Evolutionary conservation across 495 filamentous ascomycete species (phyloP), one percentile per base, ranked within the genome.

Genomic region (Podospora comata): DNA sequence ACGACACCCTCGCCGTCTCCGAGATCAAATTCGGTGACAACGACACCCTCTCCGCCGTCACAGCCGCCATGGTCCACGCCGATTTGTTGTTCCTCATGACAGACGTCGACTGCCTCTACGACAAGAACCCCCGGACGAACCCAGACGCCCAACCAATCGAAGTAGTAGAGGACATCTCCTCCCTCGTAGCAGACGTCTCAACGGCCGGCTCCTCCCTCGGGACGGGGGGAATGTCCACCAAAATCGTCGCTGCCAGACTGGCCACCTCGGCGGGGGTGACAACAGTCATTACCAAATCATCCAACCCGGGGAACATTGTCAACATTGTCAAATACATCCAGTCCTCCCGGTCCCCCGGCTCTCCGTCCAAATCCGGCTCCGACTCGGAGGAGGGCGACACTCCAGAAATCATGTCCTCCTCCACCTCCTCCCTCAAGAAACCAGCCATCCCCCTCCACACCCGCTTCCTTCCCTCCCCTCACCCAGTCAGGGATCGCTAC

Each of bases 21-120:
- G 95, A 99, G 87, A 98, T 99, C 77, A 98, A 98, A 85, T 99
- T 99, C 74, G 95, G 95, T 69, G 95, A 99, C 81, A 99, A 99
- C 72, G 95, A 99, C 79, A 99, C 95, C 16, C 82, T 99, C 32
- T 96, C 92, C 39, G 95, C 96, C 55, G 96, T 99, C 71, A 97
- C 95, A 2, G 94, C 95, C 5, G 96, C 91, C 60, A 97, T 97
- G 92, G 91, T 97, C 70, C 93, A 96, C 75, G 95, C 95, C 58
- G 92, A 99, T 76, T 94, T 97, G 71, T 86, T 99, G 16, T 99
- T 99, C 79, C 83, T 99, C 57, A 99, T 99, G 95, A 99, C 95
- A 11, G 95, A 99, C 75, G 95, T 99, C 56, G 95, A 99, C 75
- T 97, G 93, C 74, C 83, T 99, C 18, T 99, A 98, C 77, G 93